Conservation (phyloP, 2,329 filamentous ascomycete genomes). For the Penicillium olsonii region DNA sequence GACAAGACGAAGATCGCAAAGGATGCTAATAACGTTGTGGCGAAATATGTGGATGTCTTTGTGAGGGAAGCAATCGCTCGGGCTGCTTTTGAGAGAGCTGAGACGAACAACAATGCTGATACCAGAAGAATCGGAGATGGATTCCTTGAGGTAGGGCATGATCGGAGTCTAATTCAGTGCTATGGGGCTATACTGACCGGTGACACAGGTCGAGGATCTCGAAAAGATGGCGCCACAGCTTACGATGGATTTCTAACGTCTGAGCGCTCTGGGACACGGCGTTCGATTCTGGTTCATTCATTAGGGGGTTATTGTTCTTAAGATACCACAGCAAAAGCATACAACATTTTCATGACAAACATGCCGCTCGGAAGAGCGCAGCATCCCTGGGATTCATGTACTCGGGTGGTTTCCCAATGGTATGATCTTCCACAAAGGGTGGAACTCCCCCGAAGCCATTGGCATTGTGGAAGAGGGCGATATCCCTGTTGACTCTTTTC, state of each 20-base stretch:
- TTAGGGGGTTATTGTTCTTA: conserved; percentile 12
- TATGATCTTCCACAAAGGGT: conserved; percentile 26
- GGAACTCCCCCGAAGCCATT: conserved; percentile 25
- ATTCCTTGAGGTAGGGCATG: conserved; percentile 67
- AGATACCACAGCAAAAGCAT: conserved; percentile 25
- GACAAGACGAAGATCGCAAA: conserved; percentile 72
- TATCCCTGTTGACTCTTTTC: conserved; percentile 27
- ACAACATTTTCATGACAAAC: conserved; percentile 2
- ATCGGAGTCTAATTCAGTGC: background rate
- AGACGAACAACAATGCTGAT: conserved; percentile 38
- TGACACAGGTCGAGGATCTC: conserved; percentile 73
- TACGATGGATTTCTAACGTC: conserved; percentile 72
- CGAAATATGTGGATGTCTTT: conserved; percentile 88
- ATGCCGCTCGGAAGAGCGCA: conserved; percentile 20
- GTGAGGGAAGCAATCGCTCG: conserved; percentile 84
- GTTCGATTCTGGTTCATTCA: conserved; percentile 4
- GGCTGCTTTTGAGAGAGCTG: conserved; percentile 67
- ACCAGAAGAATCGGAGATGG: conserved; percentile 49
- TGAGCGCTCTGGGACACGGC: background rate
- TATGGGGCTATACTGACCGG: conserved; percentile 2
- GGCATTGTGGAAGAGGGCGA: conserved; percentile 26
- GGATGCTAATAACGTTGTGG: conserved; percentile 74
- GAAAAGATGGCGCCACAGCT: conserved; percentile 86
- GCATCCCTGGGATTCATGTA: conserved; percentile 27
- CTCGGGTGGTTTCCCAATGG: conserved; percentile 18